Conservation (phyloP, 2,329 filamentous ascomycete genomes). For the Biscogniauxia sp. region DNA sequence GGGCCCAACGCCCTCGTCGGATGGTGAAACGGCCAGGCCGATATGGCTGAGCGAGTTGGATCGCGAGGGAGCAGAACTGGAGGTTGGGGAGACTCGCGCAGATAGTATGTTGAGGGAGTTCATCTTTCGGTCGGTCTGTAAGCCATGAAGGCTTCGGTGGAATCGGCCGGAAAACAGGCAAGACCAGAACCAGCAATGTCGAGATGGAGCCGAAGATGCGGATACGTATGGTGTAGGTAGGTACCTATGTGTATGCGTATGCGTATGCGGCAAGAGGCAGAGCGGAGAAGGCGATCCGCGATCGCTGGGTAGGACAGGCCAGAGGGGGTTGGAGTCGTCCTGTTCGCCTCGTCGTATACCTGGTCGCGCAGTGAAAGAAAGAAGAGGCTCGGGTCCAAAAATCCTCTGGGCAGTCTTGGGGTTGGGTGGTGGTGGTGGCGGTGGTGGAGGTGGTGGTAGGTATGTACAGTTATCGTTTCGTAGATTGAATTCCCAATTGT, state of each 20-base stretch:
- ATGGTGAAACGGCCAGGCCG: conserved; percentile 42
- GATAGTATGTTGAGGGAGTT: conserved; percentile 96
- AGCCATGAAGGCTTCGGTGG: conserved; percentile 48
- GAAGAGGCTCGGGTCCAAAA: not conserved
- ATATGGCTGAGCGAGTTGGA: conserved; percentile 60
- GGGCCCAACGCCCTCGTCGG: conserved; percentile 33
- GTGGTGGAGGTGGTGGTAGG: not conserved
- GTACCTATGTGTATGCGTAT: not conserved
- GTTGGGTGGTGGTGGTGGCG: not conserved
- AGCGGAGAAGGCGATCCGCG: not conserved
- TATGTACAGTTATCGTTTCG: not conserved
- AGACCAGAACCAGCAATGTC: conserved; percentile 1
- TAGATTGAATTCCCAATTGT: conserved; percentile 7
- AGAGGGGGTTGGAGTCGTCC: not conserved
- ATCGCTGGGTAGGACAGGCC: not conserved
- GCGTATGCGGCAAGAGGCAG: not conserved
- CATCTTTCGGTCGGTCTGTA: conserved; percentile 64
- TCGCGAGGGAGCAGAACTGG: conserved; percentile 55
- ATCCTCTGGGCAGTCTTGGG: not conserved
- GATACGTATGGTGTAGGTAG: not conserved
- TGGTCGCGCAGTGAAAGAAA: not conserved
- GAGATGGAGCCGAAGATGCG: conserved; percentile 3
- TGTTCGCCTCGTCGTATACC: not conserved
- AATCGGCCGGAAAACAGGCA: conserved; percentile 19
- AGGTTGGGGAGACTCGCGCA: conserved; percentile 68